Conservation (phyloP, 148 eudicot genomes). For the Spergularia marina region DNA sequence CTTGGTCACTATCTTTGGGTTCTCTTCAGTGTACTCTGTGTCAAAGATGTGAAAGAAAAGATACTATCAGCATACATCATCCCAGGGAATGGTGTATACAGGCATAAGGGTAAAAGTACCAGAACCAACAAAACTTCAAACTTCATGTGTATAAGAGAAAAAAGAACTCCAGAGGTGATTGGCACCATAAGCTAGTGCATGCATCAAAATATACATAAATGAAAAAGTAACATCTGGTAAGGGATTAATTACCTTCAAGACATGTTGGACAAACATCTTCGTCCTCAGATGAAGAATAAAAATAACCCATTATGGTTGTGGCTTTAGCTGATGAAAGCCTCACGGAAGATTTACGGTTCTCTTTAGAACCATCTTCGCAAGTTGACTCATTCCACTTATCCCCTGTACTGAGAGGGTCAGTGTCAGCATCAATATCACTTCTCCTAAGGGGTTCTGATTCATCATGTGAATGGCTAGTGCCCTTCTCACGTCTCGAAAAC, state of each 20-base stretch:
- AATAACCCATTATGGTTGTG: constrained; percentile 51
- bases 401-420: constrained; percentile 49
- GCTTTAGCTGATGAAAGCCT: constrained; percentile 56
- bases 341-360: constrained; percentile 46
- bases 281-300: constrained; percentile 71
- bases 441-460: constrained; percentile 73
- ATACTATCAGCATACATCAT: constrained; percentile 9
- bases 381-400: constrained; percentile 57
- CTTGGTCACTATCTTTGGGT: constrained; percentile 82
- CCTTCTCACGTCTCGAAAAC: constrained; percentile 75
- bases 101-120: neutral
- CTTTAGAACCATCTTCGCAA: constrained; percentile 68
- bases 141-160: neutral
- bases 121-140: neutral
- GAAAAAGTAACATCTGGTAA: neutral
- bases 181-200: no score
- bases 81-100: neutral
- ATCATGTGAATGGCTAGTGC: constrained; percentile 71
- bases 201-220: neutral
- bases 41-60: constrained; percentile 6
- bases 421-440: constrained; percentile 57
- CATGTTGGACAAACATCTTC: constrained; percentile 98
- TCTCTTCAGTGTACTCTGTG: constrained; percentile 86
- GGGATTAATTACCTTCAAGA: constrained; percentile 63
- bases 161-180: neutral